phyloP scores from a whole-genome alignment of 495 filamentous ascomycete genomes.

The Aspergillus saccharolyticus region DNA sequence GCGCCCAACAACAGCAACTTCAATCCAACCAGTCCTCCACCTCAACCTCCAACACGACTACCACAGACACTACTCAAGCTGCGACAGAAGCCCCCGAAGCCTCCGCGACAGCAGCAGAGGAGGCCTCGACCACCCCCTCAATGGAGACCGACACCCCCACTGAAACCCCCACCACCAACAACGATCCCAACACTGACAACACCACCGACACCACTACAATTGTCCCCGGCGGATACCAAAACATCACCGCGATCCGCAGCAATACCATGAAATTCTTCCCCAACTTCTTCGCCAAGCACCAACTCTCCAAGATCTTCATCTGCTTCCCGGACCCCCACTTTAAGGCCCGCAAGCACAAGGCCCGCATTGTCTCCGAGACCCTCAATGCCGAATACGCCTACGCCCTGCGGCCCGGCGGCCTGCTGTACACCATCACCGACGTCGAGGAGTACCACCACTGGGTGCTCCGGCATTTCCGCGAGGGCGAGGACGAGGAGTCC shows the following conservation, averaged over 20 bases:
- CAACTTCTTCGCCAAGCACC: slow-evolving; percentile 75
- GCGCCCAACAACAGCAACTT: slow-evolving; percentile 55
- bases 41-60: slow-evolving; percentile 5
- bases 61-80: background rate
- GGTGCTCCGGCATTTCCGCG: slow-evolving; percentile 81
- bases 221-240: slow-evolving; percentile 60
- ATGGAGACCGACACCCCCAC: background rate
- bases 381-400: slow-evolving; percentile 93
- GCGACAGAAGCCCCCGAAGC: background rate
- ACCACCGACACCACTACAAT: slow-evolving; percentile 10
- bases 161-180: background rate
- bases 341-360: slow-evolving; percentile 95
- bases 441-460: slow-evolving; percentile 90
- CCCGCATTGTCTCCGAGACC: slow-evolving; percentile 82
- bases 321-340: slow-evolving; percentile 99
- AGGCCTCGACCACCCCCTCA: background rate
- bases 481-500: slow-evolving; percentile 21
- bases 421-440: slow-evolving; percentile 94
- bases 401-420: slow-evolving; percentile 72
- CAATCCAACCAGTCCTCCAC: slow-evolving; percentile 17
- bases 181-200: background rate
- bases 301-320: slow-evolving; percentile 87
- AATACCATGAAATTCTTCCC: slow-evolving; percentile 99
- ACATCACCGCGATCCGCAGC: slow-evolving; percentile 77
- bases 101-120: no score